Base-by-base conservation (phyloP, 1,139 yeast species). In the Pichia sp. region DNA sequence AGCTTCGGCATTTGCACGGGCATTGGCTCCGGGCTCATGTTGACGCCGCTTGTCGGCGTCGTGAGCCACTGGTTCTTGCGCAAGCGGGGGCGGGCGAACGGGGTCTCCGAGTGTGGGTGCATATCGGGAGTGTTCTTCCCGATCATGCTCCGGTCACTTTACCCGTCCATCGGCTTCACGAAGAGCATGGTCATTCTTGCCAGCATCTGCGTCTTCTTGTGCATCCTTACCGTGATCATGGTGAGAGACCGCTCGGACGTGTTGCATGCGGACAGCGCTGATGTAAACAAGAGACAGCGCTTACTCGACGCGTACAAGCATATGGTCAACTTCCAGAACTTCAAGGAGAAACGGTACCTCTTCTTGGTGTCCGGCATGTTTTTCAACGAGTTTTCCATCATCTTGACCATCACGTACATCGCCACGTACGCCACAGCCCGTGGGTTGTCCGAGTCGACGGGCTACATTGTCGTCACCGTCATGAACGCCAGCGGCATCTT, bases 81-180 rank as follows among this genome's bases (percentile, higher is more conserved):
- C 55, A 81, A 73, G 57, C 71, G 90, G 56, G 90, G 84, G 1
- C 67, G 77, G 55, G 88, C 87, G 6, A 69, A 79, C 41, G 83
- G 87, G 1, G 64, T 82, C 7, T 84, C 85, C 0, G 79, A 85
- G 6, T 75, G 78, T 52, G 89, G 89, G 0, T 75, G 83, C 20
- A 69, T 82, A 3, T 89, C 90, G 4, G 87, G 87, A 46, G 75
- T 82, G 24, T 70, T 80, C 4, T 81, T 83, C 65, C 85, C 90
- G 1, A 67, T 84, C 36, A 74, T 83, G 78, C 73, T 85, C 55
- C 76, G 84, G 61, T 69, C 73, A 43, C 70, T 84, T 50, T 83
- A 80, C 63, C 72, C 67, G 2, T 62, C 67, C 33, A 72, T 80
- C 29, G 89, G 89, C 0, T 84, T 74, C 63, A 71, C 70, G 38